These are phyloP conservation scores for Scolecobasidium constrictum DNA, from an alignment of 2,329 filamentous ascomycete genomes.

Conservation along the genomic window DNA sequence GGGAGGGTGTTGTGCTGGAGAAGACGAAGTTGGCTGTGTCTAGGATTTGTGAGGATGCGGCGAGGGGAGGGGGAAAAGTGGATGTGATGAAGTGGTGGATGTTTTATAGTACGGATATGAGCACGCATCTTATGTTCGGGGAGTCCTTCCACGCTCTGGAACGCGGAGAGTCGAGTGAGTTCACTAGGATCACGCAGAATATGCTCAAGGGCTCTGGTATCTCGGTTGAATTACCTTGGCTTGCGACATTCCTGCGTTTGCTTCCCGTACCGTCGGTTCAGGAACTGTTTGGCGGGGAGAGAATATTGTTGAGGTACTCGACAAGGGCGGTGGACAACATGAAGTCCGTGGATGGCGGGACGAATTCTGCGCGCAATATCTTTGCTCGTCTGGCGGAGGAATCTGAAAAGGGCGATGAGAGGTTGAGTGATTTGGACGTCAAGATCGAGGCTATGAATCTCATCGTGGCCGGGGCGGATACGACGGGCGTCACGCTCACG, in stretches of 20 bases:
- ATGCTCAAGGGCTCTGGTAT: constrained; percentile 24
- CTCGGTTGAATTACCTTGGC: constrained; percentile 24
- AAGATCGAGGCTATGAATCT: constrained; percentile 22
- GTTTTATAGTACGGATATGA: constrained; percentile 28
- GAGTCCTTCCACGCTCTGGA: constrained; percentile 26
- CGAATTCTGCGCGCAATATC: constrained; percentile 21
- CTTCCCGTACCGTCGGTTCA: constrained; percentile 20
- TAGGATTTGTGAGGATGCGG: constrained; percentile 19
- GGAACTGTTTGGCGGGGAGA: constrained; percentile 24
- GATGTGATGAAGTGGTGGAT: constrained; percentile 28
- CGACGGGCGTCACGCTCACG: constrained; percentile 21
- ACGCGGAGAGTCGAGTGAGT: constrained; percentile 19
- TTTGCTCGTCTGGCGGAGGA: constrained; percentile 22
- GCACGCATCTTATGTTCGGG: constrained; percentile 27
- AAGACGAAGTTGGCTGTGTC: constrained; percentile 22
- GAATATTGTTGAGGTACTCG: constrained; percentile 20
- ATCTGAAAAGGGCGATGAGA: constrained; percentile 18
- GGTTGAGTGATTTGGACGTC: constrained; percentile 21
- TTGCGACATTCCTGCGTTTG: constrained; percentile 19
- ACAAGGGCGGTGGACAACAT: constrained; percentile 20
- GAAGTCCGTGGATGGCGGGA: constrained; percentile 17
- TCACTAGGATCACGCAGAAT: constrained; percentile 23
- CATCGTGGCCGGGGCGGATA: constrained; percentile 24
- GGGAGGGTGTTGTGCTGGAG: constrained; percentile 23
- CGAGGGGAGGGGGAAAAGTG: constrained; percentile 14